These are phyloP conservation scores for Coniochaeta sp. DNA, from an alignment of 2,329 filamentous ascomycete species.

Conservation along the genomic window DNA sequence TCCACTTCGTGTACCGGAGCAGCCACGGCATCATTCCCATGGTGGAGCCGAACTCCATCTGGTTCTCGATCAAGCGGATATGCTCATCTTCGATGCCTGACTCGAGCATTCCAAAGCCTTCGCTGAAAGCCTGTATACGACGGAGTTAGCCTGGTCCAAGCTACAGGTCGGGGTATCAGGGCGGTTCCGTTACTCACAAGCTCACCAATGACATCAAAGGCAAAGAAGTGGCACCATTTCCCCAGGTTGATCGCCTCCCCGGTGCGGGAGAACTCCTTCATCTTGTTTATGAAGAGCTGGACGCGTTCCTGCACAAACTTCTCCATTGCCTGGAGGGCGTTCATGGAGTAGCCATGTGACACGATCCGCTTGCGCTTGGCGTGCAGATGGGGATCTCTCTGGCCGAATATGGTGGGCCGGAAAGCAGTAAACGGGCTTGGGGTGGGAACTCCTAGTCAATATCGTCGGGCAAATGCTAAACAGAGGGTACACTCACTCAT, in stretches of 20 bases:
- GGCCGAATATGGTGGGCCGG: conserved; percentile 5
- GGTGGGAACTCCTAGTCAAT: neutral
- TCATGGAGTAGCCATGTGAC: conserved; percentile 6
- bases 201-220: conserved; percentile 7
- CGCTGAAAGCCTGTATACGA: conserved; percentile 4
- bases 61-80: conserved; percentile 5
- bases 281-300: conserved; percentile 5
- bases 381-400: conserved; percentile 4
- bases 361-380: conserved; percentile 6
- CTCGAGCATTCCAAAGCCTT: conserved; percentile 7
- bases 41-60: conserved; percentile 7
- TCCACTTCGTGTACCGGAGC: conserved; percentile 4
- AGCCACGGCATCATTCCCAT: conserved; percentile 4
- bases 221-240: conserved; percentile 8
- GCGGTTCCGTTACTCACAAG: neutral
- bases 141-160: neutral
- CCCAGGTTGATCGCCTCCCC: conserved; percentile 2
- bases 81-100: conserved; percentile 5
- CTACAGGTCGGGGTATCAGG: neutral
- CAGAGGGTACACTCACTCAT: conserved; percentile 3
- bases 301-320: conserved; percentile 4
- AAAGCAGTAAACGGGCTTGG: conserved; percentile 6
- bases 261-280: conserved; percentile 1
- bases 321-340: conserved; percentile 6
- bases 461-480: neutral